Base-by-base conservation (phyloP, 2,329 filamentous ascomycete species). In the Mollisiaceae sp. region DNA sequence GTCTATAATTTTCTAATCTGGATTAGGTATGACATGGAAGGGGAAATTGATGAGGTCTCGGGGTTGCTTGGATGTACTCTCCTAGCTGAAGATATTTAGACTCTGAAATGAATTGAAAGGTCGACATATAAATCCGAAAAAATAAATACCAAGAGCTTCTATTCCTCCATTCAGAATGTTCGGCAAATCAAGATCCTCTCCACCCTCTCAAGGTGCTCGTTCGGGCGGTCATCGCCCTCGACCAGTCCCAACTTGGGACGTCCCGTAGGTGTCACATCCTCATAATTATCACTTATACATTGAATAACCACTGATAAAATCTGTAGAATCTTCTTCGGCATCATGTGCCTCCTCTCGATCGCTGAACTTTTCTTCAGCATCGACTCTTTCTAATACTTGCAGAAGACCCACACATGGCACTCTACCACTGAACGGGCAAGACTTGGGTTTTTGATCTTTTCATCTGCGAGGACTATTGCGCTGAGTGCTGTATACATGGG, bases 291-390 rank as follows among this genome's bases (percentile, higher is more conserved):
- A 22, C 18, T 35, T 24, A 8, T 18, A 12, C 11, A 18, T 4
- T 11, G 9, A 47, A 27, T 5, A 20, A 24, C 32, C 35, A 50
- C 59, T 65, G 35, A 66, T 14, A 15, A 11, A 47, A 20, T 8
- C 24, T 12, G 18, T 22, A 69, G 68, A 4, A 47, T 69, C 32
- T 69, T 69, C 60, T 71, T 69, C 59, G 60, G 64, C 4, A 64
- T 71, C 41, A 71, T 71, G 62, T 69, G 69, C 43, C 60, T 65
- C 22, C 65, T 70, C 32, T 63, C 67, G 3, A 69, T 69, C 22
- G 64, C 60, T 35, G 69, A 69, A 45, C 47, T 69, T 5, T 65
- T 64, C 61, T 67, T 70, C 60, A 68, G 56, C 18, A 57, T 69
- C 22, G 67, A 68, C 43, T 67, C 65, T 24, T 69, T 68, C 64